phyloP scores from a whole-genome alignment of 2,329 filamentous ascomycete genomes.

The Venturia aucupariae region DNA sequence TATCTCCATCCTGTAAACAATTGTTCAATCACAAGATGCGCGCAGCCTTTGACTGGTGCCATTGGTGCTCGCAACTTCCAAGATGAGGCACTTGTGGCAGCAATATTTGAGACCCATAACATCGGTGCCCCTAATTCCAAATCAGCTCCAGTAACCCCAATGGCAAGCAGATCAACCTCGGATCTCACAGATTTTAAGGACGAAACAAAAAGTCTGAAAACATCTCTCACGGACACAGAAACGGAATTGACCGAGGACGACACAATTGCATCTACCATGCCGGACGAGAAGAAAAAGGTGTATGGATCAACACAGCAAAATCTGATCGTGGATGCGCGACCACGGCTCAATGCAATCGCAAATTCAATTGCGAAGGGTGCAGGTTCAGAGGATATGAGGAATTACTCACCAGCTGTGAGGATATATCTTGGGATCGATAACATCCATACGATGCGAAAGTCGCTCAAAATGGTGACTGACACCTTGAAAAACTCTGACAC shows the following conservation, averaged over 20 bases:
- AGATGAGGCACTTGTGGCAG: slow-evolving; percentile 85
- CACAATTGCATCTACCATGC: slow-evolving; percentile 45
- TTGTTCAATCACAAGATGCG: slow-evolving; percentile 90
- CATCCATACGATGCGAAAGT: slow-evolving; percentile 95
- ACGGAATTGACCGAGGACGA: slow-evolving; percentile 54
- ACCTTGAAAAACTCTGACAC: slow-evolving; percentile 89
- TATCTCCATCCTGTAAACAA: slow-evolving; percentile 97
- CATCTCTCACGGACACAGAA: slow-evolving; percentile 48
- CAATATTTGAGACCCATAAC: slow-evolving; percentile 72
- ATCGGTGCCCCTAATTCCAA: neutral
- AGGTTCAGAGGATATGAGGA: slow-evolving; percentile 95
- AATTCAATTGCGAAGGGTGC: slow-evolving; percentile 85
- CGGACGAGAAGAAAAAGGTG: slow-evolving; percentile 37
- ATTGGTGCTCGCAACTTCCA: slow-evolving; percentile 85
- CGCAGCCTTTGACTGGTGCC: slow-evolving; percentile 82
- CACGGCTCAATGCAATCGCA: slow-evolving; percentile 85
- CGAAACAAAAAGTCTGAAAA: slow-evolving; percentile 16
- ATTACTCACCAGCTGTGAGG: slow-evolving; percentile 87
- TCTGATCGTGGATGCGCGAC: slow-evolving; percentile 89
- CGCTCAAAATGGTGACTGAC: slow-evolving; percentile 77
- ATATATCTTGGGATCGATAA: slow-evolving; percentile 94
- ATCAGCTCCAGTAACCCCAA: slow-evolving; percentile 18
- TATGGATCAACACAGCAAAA: slow-evolving; percentile 93
- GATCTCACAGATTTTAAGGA: slow-evolving; percentile 20
- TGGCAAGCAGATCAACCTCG: slow-evolving; percentile 11